phyloP scores from a whole-genome alignment of 164 flowering plant genomes.

The Nymphaea thermarum region DNA sequence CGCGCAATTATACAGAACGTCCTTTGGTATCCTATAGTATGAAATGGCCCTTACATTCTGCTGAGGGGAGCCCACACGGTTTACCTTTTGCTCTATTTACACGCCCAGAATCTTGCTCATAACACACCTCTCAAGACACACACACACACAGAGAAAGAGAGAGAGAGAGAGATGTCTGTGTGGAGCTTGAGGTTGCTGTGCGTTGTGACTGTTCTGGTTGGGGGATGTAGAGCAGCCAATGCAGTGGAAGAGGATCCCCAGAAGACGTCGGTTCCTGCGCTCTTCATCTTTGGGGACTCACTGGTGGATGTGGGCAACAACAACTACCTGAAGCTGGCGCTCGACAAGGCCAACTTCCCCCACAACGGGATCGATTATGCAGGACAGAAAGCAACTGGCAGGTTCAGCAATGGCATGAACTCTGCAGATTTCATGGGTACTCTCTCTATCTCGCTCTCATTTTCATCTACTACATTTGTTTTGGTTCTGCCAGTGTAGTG shows the following conservation, averaged over 20 bases:
- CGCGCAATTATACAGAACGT: neutral
- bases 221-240: neutral
- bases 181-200: neutral
- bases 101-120: neutral
- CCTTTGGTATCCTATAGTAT: neutral
- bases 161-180: constrained; percentile 1
- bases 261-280: constrained; percentile 28
- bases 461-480: too few relatives aligned
- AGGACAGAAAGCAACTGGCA: constrained; percentile 44
- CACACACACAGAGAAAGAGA: neutral
- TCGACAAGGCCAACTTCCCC: constrained; percentile 55
- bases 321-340: constrained; percentile 36
- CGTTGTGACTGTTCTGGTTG: constrained; percentile 3
- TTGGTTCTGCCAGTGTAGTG: too few relatives aligned
- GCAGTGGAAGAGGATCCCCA: neutral
- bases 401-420: constrained; percentile 75
- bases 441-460: neutral
- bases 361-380: constrained; percentile 78
- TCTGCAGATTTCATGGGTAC: constrained; percentile 71
- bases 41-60: neutral
- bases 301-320: constrained; percentile 79
- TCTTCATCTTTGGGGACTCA: constrained; percentile 72
- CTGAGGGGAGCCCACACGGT: constrained; percentile 1
- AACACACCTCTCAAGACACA: neutral
- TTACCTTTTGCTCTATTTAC: neutral